Conservation (phyloP, 441 rosid genomes). For the Brassica hybrid region DNA sequence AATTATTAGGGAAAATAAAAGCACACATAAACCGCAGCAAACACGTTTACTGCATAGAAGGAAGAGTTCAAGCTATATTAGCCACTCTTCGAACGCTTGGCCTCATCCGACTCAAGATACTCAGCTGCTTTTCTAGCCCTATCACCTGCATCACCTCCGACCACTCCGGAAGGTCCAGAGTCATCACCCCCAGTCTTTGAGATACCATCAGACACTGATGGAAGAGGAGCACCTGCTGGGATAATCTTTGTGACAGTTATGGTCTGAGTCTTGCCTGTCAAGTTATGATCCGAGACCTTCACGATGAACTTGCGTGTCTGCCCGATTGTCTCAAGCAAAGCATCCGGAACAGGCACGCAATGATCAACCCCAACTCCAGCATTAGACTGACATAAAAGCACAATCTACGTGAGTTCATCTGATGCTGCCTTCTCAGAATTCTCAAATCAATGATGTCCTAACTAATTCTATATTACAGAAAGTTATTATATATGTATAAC, state of each 20-base stretch:
- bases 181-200: no score
- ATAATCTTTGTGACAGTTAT: neutral
- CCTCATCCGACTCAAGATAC: neutral
- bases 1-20: neutral
- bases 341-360: neutral
- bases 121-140: neutral
- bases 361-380: neutral
- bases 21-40: neutral
- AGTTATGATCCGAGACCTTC: neutral
- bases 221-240: neutral
- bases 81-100: neutral
- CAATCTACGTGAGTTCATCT: neutral
- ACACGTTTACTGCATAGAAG: neutral
- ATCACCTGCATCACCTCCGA: neutral
- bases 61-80: neutral
- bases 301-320: neutral
- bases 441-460: neutral
- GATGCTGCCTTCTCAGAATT: neutral
- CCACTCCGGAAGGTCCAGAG: neutral
- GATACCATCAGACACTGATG: neutral
- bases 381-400: neutral
- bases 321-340: neutral
- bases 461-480: neutral
- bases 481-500: no score
- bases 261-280: neutral